Evolutionary conservation across 164 flowering plant species (phyloP).

Genomic region (Vitis cinerea): DNA sequence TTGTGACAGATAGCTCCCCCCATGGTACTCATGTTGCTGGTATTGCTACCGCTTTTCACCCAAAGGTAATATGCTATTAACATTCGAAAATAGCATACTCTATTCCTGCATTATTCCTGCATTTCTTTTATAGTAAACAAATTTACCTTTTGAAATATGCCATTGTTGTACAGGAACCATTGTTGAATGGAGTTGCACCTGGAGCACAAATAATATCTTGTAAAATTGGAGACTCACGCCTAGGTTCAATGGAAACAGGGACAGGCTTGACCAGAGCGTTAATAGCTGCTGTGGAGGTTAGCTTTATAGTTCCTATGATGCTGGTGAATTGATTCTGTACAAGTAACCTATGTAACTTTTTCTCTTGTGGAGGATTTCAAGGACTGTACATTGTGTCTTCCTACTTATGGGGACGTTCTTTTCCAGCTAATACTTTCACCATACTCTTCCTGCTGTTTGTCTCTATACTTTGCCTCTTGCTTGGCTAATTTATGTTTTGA

Average conservation of each 20-base stretch:
- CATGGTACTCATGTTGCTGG: conserved; percentile 99
- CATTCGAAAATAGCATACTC: neutral
- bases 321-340: too few species aligned
- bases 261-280: conserved; percentile 92
- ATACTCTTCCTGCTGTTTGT: too few species aligned
- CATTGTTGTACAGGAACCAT: conserved; percentile 64
- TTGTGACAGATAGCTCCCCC: conserved; percentile 93
- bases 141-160: conserved; percentile 8
- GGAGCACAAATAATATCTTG: conserved; percentile 97
- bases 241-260: conserved; percentile 99
- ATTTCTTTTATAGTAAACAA: neutral
- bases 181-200: conserved; percentile 95
- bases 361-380: too few species aligned
- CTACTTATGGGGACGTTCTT: too few species aligned
- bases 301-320: too few species aligned
- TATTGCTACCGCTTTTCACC: conserved; percentile 89
- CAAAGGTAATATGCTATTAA: conserved; percentile 45
- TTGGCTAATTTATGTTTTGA: too few species aligned
- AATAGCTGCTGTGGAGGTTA: conserved; percentile 94
- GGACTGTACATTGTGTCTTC: too few species aligned
- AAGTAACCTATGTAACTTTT: too few species aligned
- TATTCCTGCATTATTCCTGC: neutral
- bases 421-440: too few species aligned
- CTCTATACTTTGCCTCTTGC: too few species aligned
- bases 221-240: conserved; percentile 92